Conservation (phyloP, 2,329 filamentous ascomycete genomes). For the Aphanoascus verrucosus region DNA sequence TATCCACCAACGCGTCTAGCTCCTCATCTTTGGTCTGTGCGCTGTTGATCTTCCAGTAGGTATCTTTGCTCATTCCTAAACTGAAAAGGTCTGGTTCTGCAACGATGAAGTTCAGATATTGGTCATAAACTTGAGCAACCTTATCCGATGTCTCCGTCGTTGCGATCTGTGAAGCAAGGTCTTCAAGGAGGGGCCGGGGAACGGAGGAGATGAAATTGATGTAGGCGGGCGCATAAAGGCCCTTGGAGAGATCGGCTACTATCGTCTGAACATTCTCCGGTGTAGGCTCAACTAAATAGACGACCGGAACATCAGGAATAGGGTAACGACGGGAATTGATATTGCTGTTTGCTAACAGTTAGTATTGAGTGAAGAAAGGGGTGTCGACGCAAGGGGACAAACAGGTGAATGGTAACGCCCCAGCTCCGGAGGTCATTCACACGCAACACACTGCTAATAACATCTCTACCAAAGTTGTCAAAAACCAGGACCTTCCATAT, state of each 20-base stretch:
- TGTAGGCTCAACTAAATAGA: constrained; percentile 91
- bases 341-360: constrained; percentile 45
- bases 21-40: constrained; percentile 81
- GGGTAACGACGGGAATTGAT: constrained; percentile 71
- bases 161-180: constrained; percentile 83
- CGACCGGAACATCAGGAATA: constrained; percentile 90
- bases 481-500: constrained; percentile 98
- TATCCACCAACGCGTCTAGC: constrained; percentile 75
- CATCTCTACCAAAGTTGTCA: constrained; percentile 80
- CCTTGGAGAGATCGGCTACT: constrained; percentile 72
- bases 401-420: constrained; percentile 97
- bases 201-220: constrained; percentile 96
- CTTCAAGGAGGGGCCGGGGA: constrained; percentile 78
- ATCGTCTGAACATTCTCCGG: constrained; percentile 69
- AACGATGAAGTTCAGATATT: constrained; percentile 96
- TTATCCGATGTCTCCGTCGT: constrained; percentile 74
- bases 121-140: constrained; percentile 87
- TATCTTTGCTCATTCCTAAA: constrained; percentile 82
- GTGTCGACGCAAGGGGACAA: constrained; percentile 24
- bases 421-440: constrained; percentile 87
- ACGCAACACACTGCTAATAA: constrained; percentile 89
- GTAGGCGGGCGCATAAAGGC: constrained; percentile 85
- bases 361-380: neutral
- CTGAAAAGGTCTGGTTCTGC: constrained; percentile 93
- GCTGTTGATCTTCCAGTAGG: constrained; percentile 95